Percentiles rank a stretch among this genome's conserved stretches.
These are phyloP conservation scores for Penicillium fuscoglaucum DNA, from an alignment of 2,329 filamentous ascomycete species.

Conservation along the genomic window DNA sequence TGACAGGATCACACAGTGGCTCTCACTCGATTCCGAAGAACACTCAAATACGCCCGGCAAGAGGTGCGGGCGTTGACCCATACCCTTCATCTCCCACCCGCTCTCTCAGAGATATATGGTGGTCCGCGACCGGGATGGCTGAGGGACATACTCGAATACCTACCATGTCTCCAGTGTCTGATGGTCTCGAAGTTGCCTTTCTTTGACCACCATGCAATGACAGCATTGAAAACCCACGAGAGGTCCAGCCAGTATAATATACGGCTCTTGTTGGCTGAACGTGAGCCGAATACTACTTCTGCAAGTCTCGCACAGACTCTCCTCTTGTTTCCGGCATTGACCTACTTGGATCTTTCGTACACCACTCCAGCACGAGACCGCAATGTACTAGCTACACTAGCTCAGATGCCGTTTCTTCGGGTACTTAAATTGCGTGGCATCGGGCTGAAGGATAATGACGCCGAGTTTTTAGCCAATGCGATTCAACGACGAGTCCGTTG, in stretches of 20 bases:
- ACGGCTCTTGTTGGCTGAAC: conserved; percentile 57
- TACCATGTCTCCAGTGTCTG: conserved; percentile 60
- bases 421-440: conserved; percentile 59
- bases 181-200: conserved; percentile 61
- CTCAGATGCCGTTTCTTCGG: conserved; percentile 52
- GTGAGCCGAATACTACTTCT: conserved; percentile 60
- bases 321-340: conserved; percentile 53
- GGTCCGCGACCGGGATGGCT: conserved; percentile 61
- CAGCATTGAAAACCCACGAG: conserved; percentile 46
- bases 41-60: conserved; percentile 54
- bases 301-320: conserved; percentile 54
- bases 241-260: conserved; percentile 45
- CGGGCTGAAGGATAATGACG: conserved; percentile 54
- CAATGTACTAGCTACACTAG: conserved; percentile 50
- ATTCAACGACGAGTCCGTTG: conserved; percentile 56
- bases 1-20: conserved; percentile 47
- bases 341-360: conserved; percentile 60
- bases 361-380: conserved; percentile 52
- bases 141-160: conserved; percentile 56
- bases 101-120: conserved; percentile 61
- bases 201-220: conserved; percentile 61
- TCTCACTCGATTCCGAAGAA: conserved; percentile 60
- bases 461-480: conserved; percentile 53
- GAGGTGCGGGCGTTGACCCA: conserved; percentile 59
- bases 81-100: conserved; percentile 61